Evolutionary conservation across 257 asterid genomes (phyloP).

Genomic region (Solanum virginianum): DNA sequence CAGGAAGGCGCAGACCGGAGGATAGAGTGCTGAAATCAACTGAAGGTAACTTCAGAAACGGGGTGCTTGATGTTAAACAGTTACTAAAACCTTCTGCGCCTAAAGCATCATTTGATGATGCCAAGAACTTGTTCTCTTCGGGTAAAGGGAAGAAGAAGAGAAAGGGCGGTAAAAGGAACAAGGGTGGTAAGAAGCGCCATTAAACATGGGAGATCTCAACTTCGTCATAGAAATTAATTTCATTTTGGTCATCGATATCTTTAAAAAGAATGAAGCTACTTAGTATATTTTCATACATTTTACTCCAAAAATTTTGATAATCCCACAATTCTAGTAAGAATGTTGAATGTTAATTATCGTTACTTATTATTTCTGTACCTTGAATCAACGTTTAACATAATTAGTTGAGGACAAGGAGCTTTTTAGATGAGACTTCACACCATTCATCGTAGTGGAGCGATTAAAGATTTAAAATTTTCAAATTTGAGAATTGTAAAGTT

Average conservation of each 20-base stretch:
- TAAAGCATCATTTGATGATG: slow-evolving; percentile 13
- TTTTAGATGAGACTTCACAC: too few relatives aligned
- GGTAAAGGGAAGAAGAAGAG: slow-evolving; percentile 45
- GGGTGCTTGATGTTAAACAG: slow-evolving; percentile 71
- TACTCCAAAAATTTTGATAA: not conserved
- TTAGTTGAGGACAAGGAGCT: not conserved
- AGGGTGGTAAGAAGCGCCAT: slow-evolving; percentile 40
- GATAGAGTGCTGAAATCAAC: slow-evolving; percentile 55
- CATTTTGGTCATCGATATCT: not conserved
- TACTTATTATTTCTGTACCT: not conserved
- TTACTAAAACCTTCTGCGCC: slow-evolving; percentile 42
- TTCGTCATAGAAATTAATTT: not conserved
- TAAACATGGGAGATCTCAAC: not conserved
- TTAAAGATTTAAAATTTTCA: not conserved
- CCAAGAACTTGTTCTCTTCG: not conserved
- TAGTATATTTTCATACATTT: not conserved
- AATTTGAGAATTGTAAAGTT: too few relatives aligned
- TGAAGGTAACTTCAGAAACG: slow-evolving; percentile 66
- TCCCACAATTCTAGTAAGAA: not conserved
- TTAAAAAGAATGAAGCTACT: not conserved
- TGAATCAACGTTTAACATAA: not conserved
- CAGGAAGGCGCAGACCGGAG: slow-evolving; percentile 49
- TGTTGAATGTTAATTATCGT: not conserved
- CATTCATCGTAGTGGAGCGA: too few relatives aligned
- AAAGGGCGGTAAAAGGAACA: slow-evolving; percentile 43